Evolutionary conservation across 2,329 filamentous ascomycete genomes (phyloP), one percentile per base, ranked within the genome.

Genomic region (Rhynchosporium secalis): DNA sequence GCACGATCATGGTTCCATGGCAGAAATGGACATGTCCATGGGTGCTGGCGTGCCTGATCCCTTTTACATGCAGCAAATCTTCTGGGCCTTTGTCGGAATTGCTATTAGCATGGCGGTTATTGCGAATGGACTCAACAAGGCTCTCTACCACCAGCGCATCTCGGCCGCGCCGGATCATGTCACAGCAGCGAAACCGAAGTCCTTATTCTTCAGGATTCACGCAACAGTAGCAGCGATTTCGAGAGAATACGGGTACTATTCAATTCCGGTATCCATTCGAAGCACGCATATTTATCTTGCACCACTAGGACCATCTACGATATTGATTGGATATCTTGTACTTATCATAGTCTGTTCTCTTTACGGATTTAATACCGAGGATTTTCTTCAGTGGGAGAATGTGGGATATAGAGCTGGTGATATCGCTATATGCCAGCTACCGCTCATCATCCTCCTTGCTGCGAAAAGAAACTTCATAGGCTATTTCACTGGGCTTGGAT

Each of bases 391-490:
- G 47, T 84, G 80, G 76, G 83, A 87, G 68, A 75, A 79, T 51
- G 79, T 86, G 60, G 84, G 80, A 12, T 86, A 84, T 68, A 80
- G 87, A 58, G 80, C 86, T 20, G 87, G 87, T 5, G 89, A 89
- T 84, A 80, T 89, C 59, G 83, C 87, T 13, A 81, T 89, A 4
- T 83, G 86, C 1, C 79, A 89, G 75, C 77, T 88, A 60, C 87
- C 86, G 1, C 88, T 86, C 81, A 84, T 90, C 55, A 79, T 90
- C 58, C 82, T 80, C 4, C 78, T 84, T 69, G 74, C 66, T 57
- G 83, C 81, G 63, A 72, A 71, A 58, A 84, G 84, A 10, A 90
- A 89, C 68, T 74, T 88, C 51, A 83, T 90, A 58, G 83, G 83
- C 1, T 74, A 86, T 66, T 72, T 89, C 58, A 89, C 86, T 9